Conservation (phyloP, 176 grass and related monocot species). For the Avena insularis region DNA sequence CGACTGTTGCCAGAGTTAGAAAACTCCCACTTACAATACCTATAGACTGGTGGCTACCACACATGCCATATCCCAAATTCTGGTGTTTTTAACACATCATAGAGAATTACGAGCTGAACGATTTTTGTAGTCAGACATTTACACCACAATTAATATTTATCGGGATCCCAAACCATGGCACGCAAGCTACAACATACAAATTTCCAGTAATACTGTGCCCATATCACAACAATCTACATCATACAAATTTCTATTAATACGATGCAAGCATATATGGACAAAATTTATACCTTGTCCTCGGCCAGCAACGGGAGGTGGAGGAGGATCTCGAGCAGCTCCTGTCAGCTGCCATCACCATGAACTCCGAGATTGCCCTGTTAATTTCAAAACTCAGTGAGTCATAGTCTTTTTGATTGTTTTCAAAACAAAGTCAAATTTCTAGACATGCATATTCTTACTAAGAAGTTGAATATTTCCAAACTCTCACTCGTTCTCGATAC, state of each 20-base stretch:
- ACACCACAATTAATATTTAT: background rate
- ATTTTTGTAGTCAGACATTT: background rate
- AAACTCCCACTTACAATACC: background rate
- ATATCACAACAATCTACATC: background rate
- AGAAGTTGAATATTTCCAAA: too few species aligned
- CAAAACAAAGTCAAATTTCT: too few species aligned
- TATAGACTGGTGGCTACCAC: too few species aligned
- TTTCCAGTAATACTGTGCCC: background rate
- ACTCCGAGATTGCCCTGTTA: conserved; percentile 86
- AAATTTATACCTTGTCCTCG: conserved; percentile 66
- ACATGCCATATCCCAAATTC: too few species aligned
- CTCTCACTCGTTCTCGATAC: too few species aligned
- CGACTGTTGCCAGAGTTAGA: background rate
- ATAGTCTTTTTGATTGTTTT: too few species aligned
- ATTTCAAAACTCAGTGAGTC: background rate
- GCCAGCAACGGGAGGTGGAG: conserved; percentile 82
- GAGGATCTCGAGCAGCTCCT: conserved; percentile 87
- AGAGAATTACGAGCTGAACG: background rate
- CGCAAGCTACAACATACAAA: background rate
- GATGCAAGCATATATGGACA: background rate
- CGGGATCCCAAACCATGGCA: background rate
- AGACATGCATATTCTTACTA: too few species aligned
- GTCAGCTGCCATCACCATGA: conserved; percentile 88
- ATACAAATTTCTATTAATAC: background rate
- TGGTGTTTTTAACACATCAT: background rate